phyloP scores from a whole-genome alignment of 2,329 filamentous ascomycete species.

The Septoria linicola region DNA sequence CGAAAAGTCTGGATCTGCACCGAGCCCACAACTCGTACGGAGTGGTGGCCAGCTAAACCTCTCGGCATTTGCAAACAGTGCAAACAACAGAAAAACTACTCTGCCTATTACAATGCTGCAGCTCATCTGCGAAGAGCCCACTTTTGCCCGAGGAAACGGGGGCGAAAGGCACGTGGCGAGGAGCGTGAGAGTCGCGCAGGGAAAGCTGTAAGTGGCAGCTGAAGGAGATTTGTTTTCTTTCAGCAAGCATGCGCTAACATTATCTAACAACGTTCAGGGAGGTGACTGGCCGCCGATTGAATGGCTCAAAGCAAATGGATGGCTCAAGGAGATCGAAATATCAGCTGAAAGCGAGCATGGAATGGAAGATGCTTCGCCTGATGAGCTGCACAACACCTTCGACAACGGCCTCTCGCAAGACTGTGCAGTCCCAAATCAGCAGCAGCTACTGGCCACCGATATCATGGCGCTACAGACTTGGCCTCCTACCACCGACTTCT shows the following conservation, averaged over 20 bases:
- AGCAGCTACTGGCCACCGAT: not conserved
- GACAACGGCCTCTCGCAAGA: conserved; percentile 2
- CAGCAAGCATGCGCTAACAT: too few species aligned
- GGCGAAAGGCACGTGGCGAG: conserved; percentile 56
- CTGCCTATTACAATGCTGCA: conserved; percentile 91
- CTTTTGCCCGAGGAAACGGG: conserved; percentile 69
- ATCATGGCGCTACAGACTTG: conserved; percentile 1
- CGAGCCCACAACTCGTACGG: conserved; percentile 49
- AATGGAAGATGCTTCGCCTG: conserved; percentile 4
- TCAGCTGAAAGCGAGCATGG: conserved; percentile 7
- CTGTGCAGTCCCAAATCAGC: not conserved
- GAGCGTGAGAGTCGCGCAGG: conserved; percentile 56
- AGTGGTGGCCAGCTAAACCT: conserved; percentile 54
- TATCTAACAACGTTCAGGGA: conserved; percentile 27
- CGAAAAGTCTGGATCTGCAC: conserved; percentile 64
- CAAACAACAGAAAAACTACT: conserved; percentile 72
- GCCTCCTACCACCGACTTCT: conserved; percentile 19
- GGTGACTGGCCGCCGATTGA: conserved; percentile 63
- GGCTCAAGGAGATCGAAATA: conserved; percentile 59
- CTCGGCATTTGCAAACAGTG: conserved; percentile 84
- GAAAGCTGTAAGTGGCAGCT: conserved; percentile 44
- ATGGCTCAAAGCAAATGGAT: conserved; percentile 53
- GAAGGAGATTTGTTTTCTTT: conserved; percentile 31
- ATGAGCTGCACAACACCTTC: conserved; percentile 5
- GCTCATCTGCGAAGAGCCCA: conserved; percentile 85